A percentile compares a stretch with the other conserved stretches of the same genome.
Evolutionary conservation across 768 basidiomycete species (phyloP).

Genomic region (Termitomyces sp.): DNA sequence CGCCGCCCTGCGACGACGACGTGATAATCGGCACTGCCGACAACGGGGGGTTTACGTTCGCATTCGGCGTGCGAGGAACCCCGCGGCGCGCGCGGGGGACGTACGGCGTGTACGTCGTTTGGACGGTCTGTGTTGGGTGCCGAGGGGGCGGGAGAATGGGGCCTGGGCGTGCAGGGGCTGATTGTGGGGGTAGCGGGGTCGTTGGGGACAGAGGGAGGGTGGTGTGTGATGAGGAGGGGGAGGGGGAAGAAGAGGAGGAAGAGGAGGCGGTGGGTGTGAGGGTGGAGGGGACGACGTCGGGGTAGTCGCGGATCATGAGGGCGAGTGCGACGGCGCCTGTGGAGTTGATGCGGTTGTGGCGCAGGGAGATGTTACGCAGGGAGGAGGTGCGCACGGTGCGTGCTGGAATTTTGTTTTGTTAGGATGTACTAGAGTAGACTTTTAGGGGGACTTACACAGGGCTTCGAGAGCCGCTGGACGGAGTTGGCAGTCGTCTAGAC

Average conservation of each 20-base stretch:
- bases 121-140: slow-evolving; percentile 46
- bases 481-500: slow-evolving; percentile 83
- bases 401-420: slow-evolving; percentile 44
- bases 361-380: slow-evolving; percentile 83
- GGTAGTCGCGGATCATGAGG: slow-evolving; percentile 95
- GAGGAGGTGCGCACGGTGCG: slow-evolving; percentile 81
- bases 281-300: slow-evolving; percentile 57
- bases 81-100: slow-evolving; percentile 44
- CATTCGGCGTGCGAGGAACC: slow-evolving; percentile 42
- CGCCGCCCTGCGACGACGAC: slow-evolving; percentile 51
- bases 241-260: slow-evolving; percentile 32
- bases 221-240: slow-evolving; percentile 31
- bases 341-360: slow-evolving; percentile 82
- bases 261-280: slow-evolving; percentile 22
- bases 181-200: slow-evolving; percentile 24
- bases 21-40: slow-evolving; percentile 69
- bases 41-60: slow-evolving; percentile 22
- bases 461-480: slow-evolving; percentile 73
- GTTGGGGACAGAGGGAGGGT: slow-evolving; percentile 27
- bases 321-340: slow-evolving; percentile 90
- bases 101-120: slow-evolving; percentile 82
- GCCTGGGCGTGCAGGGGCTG: slow-evolving; percentile 23
- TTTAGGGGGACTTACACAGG: slow-evolving; percentile 56
- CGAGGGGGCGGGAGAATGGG: slow-evolving; percentile 35
- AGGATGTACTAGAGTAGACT: neutral